Percentiles rank a stretch among this genome's conserved stretches.
Evolutionary conservation across 2,329 filamentous ascomycete genomes (phyloP).

Genomic region (Penicillium sp.): DNA sequence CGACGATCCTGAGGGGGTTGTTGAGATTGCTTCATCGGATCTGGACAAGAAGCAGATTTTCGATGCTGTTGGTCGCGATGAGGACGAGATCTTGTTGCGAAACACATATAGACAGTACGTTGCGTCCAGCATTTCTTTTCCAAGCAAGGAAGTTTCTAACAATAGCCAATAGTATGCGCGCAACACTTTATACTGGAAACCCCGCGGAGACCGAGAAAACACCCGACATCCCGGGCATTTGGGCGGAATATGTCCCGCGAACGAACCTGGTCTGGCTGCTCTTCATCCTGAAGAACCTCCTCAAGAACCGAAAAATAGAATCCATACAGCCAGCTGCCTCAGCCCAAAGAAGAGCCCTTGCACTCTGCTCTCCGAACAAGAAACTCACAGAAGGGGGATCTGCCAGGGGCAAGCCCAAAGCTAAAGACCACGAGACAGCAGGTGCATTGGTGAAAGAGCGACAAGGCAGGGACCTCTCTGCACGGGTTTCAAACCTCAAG

Average conservation of each 20-base stretch:
- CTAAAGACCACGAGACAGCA: background rate
- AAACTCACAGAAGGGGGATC: constrained; percentile 10
- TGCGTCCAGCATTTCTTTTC: background rate
- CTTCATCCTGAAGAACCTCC: constrained; percentile 58
- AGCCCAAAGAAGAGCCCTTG: constrained; percentile 30
- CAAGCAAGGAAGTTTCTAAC: background rate
- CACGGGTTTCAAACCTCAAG: constrained; percentile 25
- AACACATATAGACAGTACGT: constrained; percentile 45
- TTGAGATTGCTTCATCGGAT: constrained; percentile 41
- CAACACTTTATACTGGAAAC: constrained; percentile 44
- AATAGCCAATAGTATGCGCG: constrained; percentile 35
- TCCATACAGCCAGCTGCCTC: constrained; percentile 1
- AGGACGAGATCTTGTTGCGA: constrained; percentile 41
- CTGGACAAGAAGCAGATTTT: constrained; percentile 46
- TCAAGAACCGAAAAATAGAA: constrained; percentile 40
- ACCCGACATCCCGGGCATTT: constrained; percentile 42
- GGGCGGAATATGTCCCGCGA: constrained; percentile 56
- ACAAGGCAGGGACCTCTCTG: constrained; percentile 12
- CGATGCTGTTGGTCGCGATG: constrained; percentile 42
- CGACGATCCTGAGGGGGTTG: constrained; percentile 23
- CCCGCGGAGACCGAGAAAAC: constrained; percentile 41
- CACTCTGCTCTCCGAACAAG: constrained; percentile 34
- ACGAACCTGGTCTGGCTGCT: constrained; percentile 65
- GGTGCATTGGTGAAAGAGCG: constrained; percentile 5
- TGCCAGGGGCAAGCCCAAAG: constrained; percentile 4